A percentile compares a stretch with the other conserved stretches of the same genome.
Conservation (phyloP, 163 green algal species). For the Smithsoniella earleae region DNA sequence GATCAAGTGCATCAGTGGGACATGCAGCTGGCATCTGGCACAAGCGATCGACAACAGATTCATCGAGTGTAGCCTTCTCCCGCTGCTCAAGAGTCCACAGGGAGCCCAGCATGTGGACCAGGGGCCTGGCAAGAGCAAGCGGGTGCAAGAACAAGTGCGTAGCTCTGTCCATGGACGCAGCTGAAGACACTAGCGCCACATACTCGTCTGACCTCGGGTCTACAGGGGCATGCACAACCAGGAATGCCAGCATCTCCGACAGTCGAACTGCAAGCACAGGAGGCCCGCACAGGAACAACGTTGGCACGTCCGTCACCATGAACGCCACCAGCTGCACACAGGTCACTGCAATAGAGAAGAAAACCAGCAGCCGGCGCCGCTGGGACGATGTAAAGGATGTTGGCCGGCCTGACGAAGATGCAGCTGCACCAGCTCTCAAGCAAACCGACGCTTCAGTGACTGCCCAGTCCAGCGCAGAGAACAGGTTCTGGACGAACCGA, state of each 20-base stretch:
- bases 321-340: conserved; percentile 22
- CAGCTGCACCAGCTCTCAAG: neutral
- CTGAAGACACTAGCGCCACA: neutral
- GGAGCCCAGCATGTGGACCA: conserved; percentile 7
- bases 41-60: conserved; percentile 5
- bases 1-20: neutral
- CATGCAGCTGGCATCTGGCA: conserved; percentile 15
- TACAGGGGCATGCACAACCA: conserved; percentile 4
- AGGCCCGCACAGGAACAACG: conserved; percentile 10
- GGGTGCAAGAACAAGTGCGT: conserved; percentile 7
- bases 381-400: neutral
- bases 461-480: conserved; percentile 27
- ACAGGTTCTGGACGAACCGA: conserved; percentile 22
- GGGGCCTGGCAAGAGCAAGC: neutral
- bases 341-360: conserved; percentile 29
- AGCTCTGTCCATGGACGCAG: neutral
- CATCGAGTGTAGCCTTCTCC: neutral
- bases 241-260: conserved; percentile 26
- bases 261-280: conserved; percentile 15
- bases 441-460: conserved; percentile 16
- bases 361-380: conserved; percentile 22
- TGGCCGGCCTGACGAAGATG: neutral
- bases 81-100: neutral
- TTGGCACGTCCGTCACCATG: neutral
- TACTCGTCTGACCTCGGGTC: neutral